Percentiles rank a stretch among this genome's conserved stretches.
These are phyloP conservation scores for Phytophthora lateralis DNA, from an alignment of 352 stramenopile genomes.

Conservation along the genomic window DNA sequence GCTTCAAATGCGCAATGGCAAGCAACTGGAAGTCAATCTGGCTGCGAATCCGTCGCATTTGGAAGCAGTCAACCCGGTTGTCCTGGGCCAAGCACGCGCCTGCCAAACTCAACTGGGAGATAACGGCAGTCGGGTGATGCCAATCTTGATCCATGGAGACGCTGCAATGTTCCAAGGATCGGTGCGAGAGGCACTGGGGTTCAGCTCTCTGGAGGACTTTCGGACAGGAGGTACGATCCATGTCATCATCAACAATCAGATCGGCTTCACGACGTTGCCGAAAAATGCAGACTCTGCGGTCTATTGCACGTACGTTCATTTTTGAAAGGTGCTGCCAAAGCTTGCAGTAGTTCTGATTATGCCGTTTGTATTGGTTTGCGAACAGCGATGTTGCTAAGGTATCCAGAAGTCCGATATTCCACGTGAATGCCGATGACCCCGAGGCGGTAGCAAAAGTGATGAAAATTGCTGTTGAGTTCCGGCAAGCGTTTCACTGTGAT, in stretches of 20 bases:
- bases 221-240: conserved; percentile 98
- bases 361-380: background rate
- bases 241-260: conserved; percentile 99
- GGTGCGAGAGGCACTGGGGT: conserved; percentile 82
- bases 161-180: conserved; percentile 91
- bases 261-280: conserved; percentile 98
- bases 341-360: conserved; percentile 14
- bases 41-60: conserved; percentile 99
- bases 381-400: conserved; percentile 96
- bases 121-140: conserved; percentile 91
- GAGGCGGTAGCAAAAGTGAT: conserved; percentile 93
- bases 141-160: conserved; percentile 98
- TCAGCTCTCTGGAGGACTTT: conserved; percentile 93
- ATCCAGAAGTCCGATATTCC: conserved; percentile 93
- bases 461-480: conserved; percentile 91
- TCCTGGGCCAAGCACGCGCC: conserved; percentile 95
- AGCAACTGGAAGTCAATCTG: conserved; percentile 83
- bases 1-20: conserved; percentile 71
- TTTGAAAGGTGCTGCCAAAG: background rate
- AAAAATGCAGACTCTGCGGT: conserved; percentile 96
- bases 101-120: conserved; percentile 91
- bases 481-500: conserved; percentile 94
- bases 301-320: conserved; percentile 90
- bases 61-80: conserved; percentile 98
- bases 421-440: conserved; percentile 98